Percentiles rank a stretch among this genome's conserved stretches.
Conservation (phyloP, 1,284 basidiomycete genomes). For the Pyrrhoderma noxium region DNA sequence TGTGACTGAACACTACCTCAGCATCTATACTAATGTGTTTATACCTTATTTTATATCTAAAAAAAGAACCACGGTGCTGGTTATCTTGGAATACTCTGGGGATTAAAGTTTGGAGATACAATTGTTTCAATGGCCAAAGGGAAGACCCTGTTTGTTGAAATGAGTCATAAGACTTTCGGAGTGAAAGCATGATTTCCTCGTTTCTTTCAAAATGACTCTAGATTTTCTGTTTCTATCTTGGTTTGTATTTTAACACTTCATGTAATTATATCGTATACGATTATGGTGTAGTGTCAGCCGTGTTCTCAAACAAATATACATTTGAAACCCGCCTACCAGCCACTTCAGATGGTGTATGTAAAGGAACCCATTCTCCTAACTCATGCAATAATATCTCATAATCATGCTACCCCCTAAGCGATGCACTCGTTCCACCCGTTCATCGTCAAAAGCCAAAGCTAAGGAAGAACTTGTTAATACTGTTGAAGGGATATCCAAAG, state of each 20-base stretch:
- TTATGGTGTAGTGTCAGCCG: not conserved
- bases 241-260: too few species aligned
- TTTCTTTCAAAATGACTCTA: not conserved
- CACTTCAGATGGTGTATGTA: too few species aligned
- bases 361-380: too few species aligned
- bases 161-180: conserved; percentile 16
- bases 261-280: not conserved
- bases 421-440: conserved; percentile 9
- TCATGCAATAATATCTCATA: too few species aligned
- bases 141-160: conserved; percentile 18
- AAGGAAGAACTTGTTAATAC: not conserved
- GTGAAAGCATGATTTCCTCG: not conserved
- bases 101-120: conserved; percentile 20
- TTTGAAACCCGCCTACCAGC: not conserved
- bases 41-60: too few species aligned
- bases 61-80: conserved; percentile 18
- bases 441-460: not conserved
- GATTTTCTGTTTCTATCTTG: not conserved
- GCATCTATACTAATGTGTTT: too few species aligned
- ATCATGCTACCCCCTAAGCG: conserved; percentile 16
- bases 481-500: too few species aligned
- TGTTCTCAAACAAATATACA: not conserved
- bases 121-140: conserved; percentile 19
- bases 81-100: conserved; percentile 19
- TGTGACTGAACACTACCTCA: too few species aligned